Evolutionary conservation across 2,329 filamentous ascomycete genomes (phyloP).

Genomic region (Talaromyces sp.): DNA sequence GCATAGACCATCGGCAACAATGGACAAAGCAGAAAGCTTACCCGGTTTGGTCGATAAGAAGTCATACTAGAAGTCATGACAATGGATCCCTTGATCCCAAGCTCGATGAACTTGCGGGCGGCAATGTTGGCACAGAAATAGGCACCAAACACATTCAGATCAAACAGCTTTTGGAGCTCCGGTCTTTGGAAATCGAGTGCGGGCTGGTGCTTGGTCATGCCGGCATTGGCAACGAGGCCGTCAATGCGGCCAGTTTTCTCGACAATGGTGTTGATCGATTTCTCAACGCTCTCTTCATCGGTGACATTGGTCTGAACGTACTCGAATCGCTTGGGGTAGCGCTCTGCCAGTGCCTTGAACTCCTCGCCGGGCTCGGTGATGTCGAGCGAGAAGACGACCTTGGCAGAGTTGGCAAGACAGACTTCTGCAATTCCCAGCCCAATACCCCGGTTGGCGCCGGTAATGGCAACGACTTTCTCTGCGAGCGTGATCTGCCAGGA

Average conservation of each 20-base stretch:
- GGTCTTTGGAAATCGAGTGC: slow-evolving; percentile 40
- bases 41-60: slow-evolving; percentile 44
- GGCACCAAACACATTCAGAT: slow-evolving; percentile 39
- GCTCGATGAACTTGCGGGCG: slow-evolving; percentile 35
- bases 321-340: slow-evolving; percentile 37
- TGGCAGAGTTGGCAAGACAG: slow-evolving; percentile 42
- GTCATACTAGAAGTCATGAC: slow-evolving; percentile 48
- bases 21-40: slow-evolving; percentile 5
- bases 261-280: slow-evolving; percentile 39
- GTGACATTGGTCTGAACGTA: slow-evolving; percentile 47
- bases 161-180: slow-evolving; percentile 38
- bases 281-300: slow-evolving; percentile 35
- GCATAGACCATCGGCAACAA: neutral
- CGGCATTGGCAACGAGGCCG: slow-evolving; percentile 39
- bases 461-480: slow-evolving; percentile 36
- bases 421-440: slow-evolving; percentile 45
- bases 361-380: slow-evolving; percentile 32
- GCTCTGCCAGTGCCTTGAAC: slow-evolving; percentile 32
- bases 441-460: slow-evolving; percentile 20
- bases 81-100: slow-evolving; percentile 32
- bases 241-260: slow-evolving; percentile 37
- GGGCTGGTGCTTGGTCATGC: slow-evolving; percentile 43
- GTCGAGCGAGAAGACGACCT: slow-evolving; percentile 38
- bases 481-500: slow-evolving; percentile 34
- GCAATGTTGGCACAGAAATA: slow-evolving; percentile 27